These are phyloP conservation scores for Fagopyrum tataricum DNA, from an alignment of 148 eudicot species.

Conservation along the genomic window DNA sequence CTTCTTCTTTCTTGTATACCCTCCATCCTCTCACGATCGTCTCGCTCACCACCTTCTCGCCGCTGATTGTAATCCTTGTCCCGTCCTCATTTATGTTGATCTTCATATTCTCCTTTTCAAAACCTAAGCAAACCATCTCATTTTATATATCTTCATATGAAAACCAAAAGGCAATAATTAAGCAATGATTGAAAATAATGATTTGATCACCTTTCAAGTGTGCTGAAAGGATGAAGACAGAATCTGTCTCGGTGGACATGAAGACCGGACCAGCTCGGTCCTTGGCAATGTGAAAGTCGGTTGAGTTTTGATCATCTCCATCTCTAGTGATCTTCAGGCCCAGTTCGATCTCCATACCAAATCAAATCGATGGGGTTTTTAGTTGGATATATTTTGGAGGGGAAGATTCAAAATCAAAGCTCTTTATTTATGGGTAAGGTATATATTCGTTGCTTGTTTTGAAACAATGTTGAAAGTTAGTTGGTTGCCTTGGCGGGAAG, in stretches of 20 bases:
- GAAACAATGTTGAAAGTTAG: slow-evolving; percentile 4
- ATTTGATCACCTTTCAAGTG: slow-evolving; percentile 48
- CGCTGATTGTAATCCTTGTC: slow-evolving; percentile 41
- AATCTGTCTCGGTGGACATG: slow-evolving; percentile 41
- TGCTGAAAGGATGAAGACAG: slow-evolving; percentile 58
- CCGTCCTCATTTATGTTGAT: slow-evolving; percentile 67
- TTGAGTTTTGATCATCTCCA: slow-evolving; percentile 30
- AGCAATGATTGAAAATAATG: neutral
- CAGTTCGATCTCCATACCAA: slow-evolving; percentile 50
- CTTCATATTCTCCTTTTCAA: slow-evolving; percentile 33
- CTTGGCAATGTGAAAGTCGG: slow-evolving; percentile 41
- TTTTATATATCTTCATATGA: neutral
- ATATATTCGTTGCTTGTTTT: slow-evolving; percentile 8
- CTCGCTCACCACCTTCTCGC: slow-evolving; percentile 54
- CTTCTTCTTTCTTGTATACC: slow-evolving; percentile 38
- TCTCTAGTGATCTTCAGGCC: slow-evolving; percentile 48
- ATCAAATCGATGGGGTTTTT: neutral
- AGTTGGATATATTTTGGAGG: neutral
- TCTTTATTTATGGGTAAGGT: slow-evolving; percentile 3
- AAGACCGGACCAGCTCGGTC: slow-evolving; percentile 45
- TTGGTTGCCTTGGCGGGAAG: slow-evolving; percentile 14
- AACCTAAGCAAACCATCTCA: slow-evolving; percentile 31
- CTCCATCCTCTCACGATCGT: slow-evolving; percentile 36
- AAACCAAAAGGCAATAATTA: neutral
- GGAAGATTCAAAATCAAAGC: neutral